Percentiles rank a stretch among this genome's conserved stretches.
phyloP scores from a whole-genome alignment of 495 filamentous ascomycete species.

The Neurospora sp. region DNA sequence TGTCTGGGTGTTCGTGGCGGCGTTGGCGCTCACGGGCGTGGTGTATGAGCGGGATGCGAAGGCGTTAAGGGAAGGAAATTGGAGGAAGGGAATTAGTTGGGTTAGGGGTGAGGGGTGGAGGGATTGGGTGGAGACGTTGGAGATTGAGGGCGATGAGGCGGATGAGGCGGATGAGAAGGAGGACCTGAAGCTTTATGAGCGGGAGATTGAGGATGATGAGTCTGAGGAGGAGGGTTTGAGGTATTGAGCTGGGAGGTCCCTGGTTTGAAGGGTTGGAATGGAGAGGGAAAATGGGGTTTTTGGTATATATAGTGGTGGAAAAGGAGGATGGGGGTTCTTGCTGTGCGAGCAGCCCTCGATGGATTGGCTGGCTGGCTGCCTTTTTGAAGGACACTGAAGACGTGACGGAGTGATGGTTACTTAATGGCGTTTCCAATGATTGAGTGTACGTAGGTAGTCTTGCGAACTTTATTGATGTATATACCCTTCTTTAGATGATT shows the following conservation, averaged over 20 bases:
- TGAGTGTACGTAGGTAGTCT: background rate
- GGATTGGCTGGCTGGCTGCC: background rate
- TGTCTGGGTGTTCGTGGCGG: constrained; percentile 66
- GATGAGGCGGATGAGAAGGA: constrained; percentile 22
- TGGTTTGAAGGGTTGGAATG: background rate
- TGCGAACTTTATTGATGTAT: background rate
- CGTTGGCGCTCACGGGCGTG: constrained; percentile 65
- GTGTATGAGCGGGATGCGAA: constrained; percentile 64
- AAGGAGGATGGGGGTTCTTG: background rate
- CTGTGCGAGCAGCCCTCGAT: background rate
- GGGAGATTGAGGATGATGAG: constrained; percentile 1
- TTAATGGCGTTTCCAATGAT: background rate
- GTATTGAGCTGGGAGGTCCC: background rate
- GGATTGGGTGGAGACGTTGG: constrained; percentile 35
- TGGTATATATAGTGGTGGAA: background rate
- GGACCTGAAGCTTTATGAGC: background rate
- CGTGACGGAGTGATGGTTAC: background rate
- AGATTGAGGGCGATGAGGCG: constrained; percentile 23
- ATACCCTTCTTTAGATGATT: background rate
- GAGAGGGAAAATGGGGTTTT: background rate
- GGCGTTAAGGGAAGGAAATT: constrained; percentile 53
- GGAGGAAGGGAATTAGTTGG: constrained; percentile 66
- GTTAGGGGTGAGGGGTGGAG: constrained; percentile 50
- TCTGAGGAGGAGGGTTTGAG: background rate
- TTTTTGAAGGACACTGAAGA: background rate